Conservation (phyloP, 805 yeast genomes). For the Cyberlindnera maritima region DNA sequence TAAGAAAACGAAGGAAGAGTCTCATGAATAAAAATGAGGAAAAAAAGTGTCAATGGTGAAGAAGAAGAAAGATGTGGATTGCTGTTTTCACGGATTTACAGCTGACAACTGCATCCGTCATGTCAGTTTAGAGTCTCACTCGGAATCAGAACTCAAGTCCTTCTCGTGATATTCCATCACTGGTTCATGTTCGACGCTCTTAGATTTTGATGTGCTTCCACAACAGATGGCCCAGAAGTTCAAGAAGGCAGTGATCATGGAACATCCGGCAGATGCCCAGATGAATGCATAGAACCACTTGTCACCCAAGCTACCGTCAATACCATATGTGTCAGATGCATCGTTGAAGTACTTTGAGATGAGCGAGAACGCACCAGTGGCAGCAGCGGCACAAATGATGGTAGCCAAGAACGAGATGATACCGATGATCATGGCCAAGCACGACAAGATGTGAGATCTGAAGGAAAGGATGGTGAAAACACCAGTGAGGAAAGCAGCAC, state of each 20-base stretch:
- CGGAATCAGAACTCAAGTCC: conserved; percentile 3
- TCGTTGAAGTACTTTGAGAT: conserved; percentile 52
- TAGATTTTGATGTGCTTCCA: conserved; percentile 28
- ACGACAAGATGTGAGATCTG: conserved; percentile 44
- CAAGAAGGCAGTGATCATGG: conserved; percentile 37
- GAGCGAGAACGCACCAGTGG: conserved; percentile 59
- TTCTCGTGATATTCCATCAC: conserved; percentile 23
- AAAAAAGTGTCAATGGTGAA: neutral
- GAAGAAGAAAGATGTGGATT: neutral
- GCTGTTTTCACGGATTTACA: neutral
- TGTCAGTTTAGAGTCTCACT: neutral
- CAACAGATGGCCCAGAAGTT: conserved; percentile 39
- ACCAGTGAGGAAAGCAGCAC: conserved; percentile 38
- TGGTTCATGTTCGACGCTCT: conserved; percentile 13
- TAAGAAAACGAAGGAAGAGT: too few species aligned
- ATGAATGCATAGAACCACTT: conserved; percentile 51
- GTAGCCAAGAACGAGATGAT: conserved; percentile 38
- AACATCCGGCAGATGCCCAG: conserved; percentile 61
- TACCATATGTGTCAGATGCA: conserved; percentile 47
- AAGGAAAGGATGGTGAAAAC: conserved; percentile 44
- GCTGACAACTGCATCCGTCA: neutral
- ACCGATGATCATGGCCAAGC: conserved; percentile 44
- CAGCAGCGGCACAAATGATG: conserved; percentile 48
- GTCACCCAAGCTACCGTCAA: conserved; percentile 47
- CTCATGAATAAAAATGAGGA: too few species aligned